Evolutionary conservation across 1,139 yeast species (phyloP), one percentile per base, ranked within the genome.

Genomic region (Schwanniomyces etchellsii): DNA sequence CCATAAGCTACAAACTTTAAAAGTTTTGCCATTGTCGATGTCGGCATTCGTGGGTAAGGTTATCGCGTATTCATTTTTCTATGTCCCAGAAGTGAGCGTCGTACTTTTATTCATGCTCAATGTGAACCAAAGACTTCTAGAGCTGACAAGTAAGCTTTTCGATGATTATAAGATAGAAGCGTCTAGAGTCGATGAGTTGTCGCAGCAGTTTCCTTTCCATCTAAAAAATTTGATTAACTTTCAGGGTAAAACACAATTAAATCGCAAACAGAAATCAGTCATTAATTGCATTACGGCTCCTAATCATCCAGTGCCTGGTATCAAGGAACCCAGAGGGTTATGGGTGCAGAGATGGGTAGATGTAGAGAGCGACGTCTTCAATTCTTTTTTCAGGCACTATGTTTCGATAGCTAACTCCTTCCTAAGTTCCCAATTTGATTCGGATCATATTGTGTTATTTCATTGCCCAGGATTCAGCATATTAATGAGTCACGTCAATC

Each of bases 21-120:
- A 81, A 48, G 65, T 65, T 5, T 57, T 80, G 5, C 69, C 89
- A 1, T 54, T 79, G 6, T 64, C 82, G 4, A 54, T 77, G 12
- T 70, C 79, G 16, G 93, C 93, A 2, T 83, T 84, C 47, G 65
- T 80, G n/a, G 95, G 95, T 7, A 84, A 85, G 47, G 72, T 81
- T 1, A 74, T 85, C 51, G 89, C 93, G 1, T 74, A 75, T 46
- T 60, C 78, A 10, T 84, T 70, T 43, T 73, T 77, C 47, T 61
- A 70, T 39, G 49, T 82, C 2, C 80, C 81, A 0, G 65, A 72
- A n/a, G 75, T 81, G 5, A 74, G 83, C 11, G 64, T 63, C 27
- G 80, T 83, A 1, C 54, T 85, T 23, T 55, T 83, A 26, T 79
- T 79, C 39, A 50, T 79, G 14, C 56, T 84, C 28, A 77, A 75